Evolutionary conservation across 371 early-diverging fungal species (phyloP), one percentile per base, ranked within the genome.

Genomic region (Mucor indicus): DNA sequence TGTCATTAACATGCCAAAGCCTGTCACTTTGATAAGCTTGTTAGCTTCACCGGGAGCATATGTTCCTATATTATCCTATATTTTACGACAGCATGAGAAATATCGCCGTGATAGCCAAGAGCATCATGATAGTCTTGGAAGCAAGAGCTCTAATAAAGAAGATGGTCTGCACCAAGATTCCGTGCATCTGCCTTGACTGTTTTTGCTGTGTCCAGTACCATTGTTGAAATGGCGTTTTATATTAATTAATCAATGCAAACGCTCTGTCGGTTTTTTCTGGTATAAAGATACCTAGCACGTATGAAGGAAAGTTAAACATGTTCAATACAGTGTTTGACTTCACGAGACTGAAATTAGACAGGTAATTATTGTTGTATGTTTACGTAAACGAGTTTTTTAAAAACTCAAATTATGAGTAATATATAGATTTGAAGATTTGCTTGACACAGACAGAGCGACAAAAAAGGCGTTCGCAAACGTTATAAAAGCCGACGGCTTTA

Each of bases 161-260:
- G 30, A 43, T 19, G 44, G 30, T 29, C 19, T 13, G 8, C 21
- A 31, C 10, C 10, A 24, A 46, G 13, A 19, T n/a, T 25, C 20
- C 22, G 3, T 36, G n/a, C 24, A 16, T 46, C 25, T 37, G 17
- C 36, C 23, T 16, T 19, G 35, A 10, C 37, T 46, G 10, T 48
- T 29, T 6, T 32, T 44, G 27, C 8, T 27, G 1, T 25, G 4
- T 19, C 25, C 48, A 29, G 22, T 44, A 20, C 37, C 48, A 8
- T 48, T 29, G 4, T 37, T 48, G 1, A 48, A 38, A 20, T 37
- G 48, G 48, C 24, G 48, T n/a, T 48, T 48, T 20, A 19, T 48
- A 37, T 21, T 27, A 1, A 24, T 38, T 15, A 38, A 38, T 20
- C n/a, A n/a, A n/a, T n/a, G 16, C 48, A 2, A 38, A 48, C 20